These are phyloP conservation scores for Wickerhamomyces strasburgensis DNA, from an alignment of 805 yeast species.

Conservation along the genomic window DNA sequence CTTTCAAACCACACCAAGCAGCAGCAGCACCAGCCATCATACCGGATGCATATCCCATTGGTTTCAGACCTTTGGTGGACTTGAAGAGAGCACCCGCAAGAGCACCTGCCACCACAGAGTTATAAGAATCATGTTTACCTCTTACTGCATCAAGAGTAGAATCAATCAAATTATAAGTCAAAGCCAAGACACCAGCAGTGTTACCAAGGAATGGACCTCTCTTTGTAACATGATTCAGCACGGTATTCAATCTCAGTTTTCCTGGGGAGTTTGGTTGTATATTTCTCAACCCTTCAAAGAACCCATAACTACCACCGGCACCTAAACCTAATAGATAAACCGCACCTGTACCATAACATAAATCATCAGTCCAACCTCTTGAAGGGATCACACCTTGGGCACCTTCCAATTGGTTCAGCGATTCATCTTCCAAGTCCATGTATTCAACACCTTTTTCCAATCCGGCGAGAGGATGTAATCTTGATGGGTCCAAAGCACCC, in stretches of 20 bases:
- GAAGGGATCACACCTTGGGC: constrained; percentile 88
- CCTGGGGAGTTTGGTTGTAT: constrained; percentile 74
- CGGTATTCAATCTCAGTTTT: constrained; percentile 80
- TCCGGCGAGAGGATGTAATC: constrained; percentile 89
- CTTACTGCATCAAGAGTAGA: constrained; percentile 73
- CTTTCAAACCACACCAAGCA: constrained; percentile 84
- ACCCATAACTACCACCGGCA: constrained; percentile 83
- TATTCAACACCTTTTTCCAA: constrained; percentile 86
- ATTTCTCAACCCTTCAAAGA: constrained; percentile 77
- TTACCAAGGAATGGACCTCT: constrained; percentile 96
- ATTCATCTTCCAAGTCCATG: constrained; percentile 83
- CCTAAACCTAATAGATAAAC: constrained; percentile 85
- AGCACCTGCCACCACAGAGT: constrained; percentile 86
- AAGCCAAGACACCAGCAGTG: constrained; percentile 89
- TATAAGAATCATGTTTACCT: constrained; percentile 83
- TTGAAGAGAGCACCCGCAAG: constrained; percentile 88
- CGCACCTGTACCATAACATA: constrained; percentile 97
- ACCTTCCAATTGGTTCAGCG: constrained; percentile 72
- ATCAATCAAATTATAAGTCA: constrained; percentile 82
- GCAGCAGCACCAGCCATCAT: constrained; percentile 88
- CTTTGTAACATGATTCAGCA: constrained; percentile 86
- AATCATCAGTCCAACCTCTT: constrained; percentile 97
- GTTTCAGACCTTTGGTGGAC: constrained; percentile 77
- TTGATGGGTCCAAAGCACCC: constrained; percentile 60
- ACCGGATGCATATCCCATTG: constrained; percentile 83